Conservation (phyloP, 139 green algal species). For the Chlorella sp. region DNA sequence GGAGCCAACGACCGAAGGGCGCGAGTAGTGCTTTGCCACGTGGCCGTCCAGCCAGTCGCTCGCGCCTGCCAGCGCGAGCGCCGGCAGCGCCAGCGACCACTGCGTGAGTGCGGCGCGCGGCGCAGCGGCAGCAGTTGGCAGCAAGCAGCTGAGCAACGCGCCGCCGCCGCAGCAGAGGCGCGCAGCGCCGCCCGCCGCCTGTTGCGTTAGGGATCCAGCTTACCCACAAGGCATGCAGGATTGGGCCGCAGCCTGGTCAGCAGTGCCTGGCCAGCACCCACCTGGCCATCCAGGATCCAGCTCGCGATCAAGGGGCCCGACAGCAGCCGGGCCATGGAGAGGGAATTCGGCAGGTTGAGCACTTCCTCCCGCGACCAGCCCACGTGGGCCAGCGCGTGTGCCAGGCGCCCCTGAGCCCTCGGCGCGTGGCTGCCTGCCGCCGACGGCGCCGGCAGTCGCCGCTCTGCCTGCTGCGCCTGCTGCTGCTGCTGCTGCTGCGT, state of each 20-base stretch:
- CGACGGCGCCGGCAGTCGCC: neutral
- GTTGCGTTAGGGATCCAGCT: too few relatives aligned
- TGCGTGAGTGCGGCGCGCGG: too few relatives aligned
- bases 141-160: too few relatives aligned
- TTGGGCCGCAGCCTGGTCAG: too few relatives aligned
- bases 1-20: conserved; percentile 75
- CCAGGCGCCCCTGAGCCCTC: too few relatives aligned
- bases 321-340: conserved; percentile 54
- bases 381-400: neutral
- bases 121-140: too few relatives aligned
- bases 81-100: conserved; percentile 32
- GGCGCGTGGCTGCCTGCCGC: too few relatives aligned
- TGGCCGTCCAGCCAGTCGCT: conserved; percentile 88
- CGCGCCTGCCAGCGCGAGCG: conserved; percentile 29
- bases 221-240: too few relatives aligned
- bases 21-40: conserved; percentile 54
- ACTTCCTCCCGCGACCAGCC: conserved; percentile 51
- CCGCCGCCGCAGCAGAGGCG: too few relatives aligned
- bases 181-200: too few relatives aligned
- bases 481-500: neutral
- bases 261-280: neutral
- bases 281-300: conserved; percentile 44
- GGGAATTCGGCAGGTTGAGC: conserved; percentile 51
- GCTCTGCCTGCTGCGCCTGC: neutral
- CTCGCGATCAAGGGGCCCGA: conserved; percentile 51